Evolutionary conservation across 768 basidiomycete species (phyloP).

Genomic region (Mycena crocata): DNA sequence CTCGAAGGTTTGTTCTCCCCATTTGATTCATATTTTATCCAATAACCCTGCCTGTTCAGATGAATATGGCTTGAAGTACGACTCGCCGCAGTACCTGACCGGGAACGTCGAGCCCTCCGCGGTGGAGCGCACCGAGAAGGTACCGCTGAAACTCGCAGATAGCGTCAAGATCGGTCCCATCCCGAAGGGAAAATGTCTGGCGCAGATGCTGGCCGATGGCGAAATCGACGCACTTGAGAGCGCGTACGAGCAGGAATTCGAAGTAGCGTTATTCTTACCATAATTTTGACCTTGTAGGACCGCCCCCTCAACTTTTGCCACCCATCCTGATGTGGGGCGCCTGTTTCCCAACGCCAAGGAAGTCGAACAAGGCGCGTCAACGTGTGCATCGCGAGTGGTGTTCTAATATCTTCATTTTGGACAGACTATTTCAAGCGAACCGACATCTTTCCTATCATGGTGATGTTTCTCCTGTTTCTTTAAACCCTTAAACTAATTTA

Average conservation of each 20-base stretch:
- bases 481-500: background rate
- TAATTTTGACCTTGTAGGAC: slow-evolving; percentile 14
- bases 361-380: slow-evolving; percentile 23
- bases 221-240: slow-evolving; percentile 33
- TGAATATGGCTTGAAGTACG: slow-evolving; percentile 30
- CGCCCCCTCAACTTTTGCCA: slow-evolving; percentile 32
- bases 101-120: slow-evolving; percentile 32
- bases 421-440: slow-evolving; percentile 34
- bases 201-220: slow-evolving; percentile 35
- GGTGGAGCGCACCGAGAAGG: slow-evolving; percentile 33
- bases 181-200: slow-evolving; percentile 32
- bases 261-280: background rate
- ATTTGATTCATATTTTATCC: too few species aligned
- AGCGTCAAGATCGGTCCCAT: slow-evolving; percentile 30
- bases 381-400: background rate
- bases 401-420: background rate
- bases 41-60: too few species aligned
- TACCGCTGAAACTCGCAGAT: slow-evolving; percentile 31
- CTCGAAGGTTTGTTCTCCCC: too few species aligned
- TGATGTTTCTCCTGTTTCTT: background rate
- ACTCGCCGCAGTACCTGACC: slow-evolving; percentile 31
- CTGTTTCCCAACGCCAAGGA: slow-evolving; percentile 30
- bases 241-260: slow-evolving; percentile 23
- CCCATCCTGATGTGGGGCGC: slow-evolving; percentile 29
- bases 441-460: slow-evolving; percentile 35